Conservation (phyloP, 768 basidiomycete genomes). For the Strobilomyces echinocephalus region DNA sequence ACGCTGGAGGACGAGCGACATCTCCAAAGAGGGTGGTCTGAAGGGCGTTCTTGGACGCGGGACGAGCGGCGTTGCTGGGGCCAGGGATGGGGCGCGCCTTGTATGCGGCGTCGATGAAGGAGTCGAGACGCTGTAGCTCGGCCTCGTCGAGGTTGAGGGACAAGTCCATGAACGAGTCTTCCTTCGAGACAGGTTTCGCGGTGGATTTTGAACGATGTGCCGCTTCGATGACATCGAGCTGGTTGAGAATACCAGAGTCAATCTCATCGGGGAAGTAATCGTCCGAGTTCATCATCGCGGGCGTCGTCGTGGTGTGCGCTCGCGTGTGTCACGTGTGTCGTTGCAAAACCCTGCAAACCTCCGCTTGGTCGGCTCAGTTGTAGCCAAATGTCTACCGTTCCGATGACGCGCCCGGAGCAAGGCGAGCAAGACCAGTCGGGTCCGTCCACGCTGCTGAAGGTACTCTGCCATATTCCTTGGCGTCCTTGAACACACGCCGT, state of each 20-base stretch:
- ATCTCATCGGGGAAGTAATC: slow-evolving; percentile 68
- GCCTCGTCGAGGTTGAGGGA: slow-evolving; percentile 54
- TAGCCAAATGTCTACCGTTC: no score
- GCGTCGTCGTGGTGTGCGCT: not conserved
- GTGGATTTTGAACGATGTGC: slow-evolving; percentile 34
- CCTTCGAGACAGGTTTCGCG: slow-evolving; percentile 21
- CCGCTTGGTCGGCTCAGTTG: no score
- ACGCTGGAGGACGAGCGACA: slow-evolving; percentile 35
- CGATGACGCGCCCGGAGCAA: slow-evolving; percentile 28
- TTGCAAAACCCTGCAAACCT: no score
- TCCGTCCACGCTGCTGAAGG: slow-evolving; percentile 48
- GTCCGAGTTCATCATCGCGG: slow-evolving; percentile 76
- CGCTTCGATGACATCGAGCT: slow-evolving; percentile 71
- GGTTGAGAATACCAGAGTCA: slow-evolving; percentile 52
- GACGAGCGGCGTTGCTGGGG: slow-evolving; percentile 24
- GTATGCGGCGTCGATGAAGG: slow-evolving; percentile 46
- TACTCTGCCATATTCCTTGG: slow-evolving; percentile 55
- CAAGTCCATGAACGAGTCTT: slow-evolving; percentile 48
- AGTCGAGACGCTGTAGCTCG: slow-evolving; percentile 52
- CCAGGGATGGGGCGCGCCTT: slow-evolving; percentile 34
- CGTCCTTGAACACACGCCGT: slow-evolving; percentile 40
- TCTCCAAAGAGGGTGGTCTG: slow-evolving; percentile 70
- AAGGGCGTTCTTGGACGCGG: slow-evolving; percentile 36
- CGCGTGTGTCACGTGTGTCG: slow-evolving; percentile 13
- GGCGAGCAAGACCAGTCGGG: slow-evolving; percentile 22